Evolutionary conservation across 805 yeast species (phyloP), one percentile per base, ranked within the genome.

Genomic region (Spathaspora hagerdaliae): DNA sequence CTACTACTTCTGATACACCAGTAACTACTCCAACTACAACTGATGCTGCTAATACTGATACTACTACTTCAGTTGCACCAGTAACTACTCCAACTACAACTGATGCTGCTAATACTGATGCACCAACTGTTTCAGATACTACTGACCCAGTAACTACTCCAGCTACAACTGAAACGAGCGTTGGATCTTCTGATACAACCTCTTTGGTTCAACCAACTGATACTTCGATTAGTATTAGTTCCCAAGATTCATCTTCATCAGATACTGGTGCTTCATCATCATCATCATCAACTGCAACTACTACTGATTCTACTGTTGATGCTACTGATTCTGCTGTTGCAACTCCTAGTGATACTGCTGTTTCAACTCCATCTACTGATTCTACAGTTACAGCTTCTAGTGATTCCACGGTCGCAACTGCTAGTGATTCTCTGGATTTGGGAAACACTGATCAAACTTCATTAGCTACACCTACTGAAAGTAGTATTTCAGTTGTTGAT

Each of bases 121-220:
- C 15, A 31, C 13, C 5, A 7, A n/a, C n/a, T n/a, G n/a, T n/a
- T n/a, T n/a, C 38, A 7, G 10, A 27, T 34, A 27, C 36, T 13
- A 8, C 38, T 35, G 34, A 13, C 10, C 2, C 38, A 13, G 36
- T 5, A 32, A 19, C 43, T 7, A 24, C 39, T 27, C 14, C 27
- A 11, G 36, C 41, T 31, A 19, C 36, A 13, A 6, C 37, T 34
- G 39, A 26, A 10, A 14, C 24, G 36, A 6, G 34, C 26, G n/a
- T n/a, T n/a, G n/a, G n/a, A 14, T 4, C 38, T 39, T 11, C 38
- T 31, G 42, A 27, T 41, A 24, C 27, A 9, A 9, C 39, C 12
- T 36, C 48, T 8, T 36, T 41, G 26, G 44, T 36, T 35, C 29
- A 13, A 31, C 43, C 46, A 31, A 42, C 41, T 36, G 41, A 24